Evolutionary conservation across 441 rosid species (phyloP).

Genomic region (Euphorbia schlechtendalii): DNA sequence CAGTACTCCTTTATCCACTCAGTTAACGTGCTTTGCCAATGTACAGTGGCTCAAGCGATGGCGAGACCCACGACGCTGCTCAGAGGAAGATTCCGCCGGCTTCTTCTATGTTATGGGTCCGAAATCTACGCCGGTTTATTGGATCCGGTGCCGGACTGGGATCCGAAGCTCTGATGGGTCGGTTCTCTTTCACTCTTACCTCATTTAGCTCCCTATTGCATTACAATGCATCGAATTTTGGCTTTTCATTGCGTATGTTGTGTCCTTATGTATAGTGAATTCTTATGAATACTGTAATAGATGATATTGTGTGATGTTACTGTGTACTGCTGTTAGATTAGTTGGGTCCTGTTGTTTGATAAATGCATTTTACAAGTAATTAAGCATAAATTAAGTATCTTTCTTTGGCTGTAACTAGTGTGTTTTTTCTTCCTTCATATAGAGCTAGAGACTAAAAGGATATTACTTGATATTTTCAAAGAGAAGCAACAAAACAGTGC

Average conservation of each 20-base stretch:
- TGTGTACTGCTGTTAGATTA: neutral
- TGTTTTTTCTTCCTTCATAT: conserved; percentile 15
- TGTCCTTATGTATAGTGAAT: too few relatives aligned
- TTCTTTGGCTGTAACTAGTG: neutral
- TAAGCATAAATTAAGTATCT: neutral
- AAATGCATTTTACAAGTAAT: neutral
- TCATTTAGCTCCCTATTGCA: neutral
- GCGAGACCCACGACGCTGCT: conserved; percentile 76
- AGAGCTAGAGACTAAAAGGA: conserved; percentile 99
- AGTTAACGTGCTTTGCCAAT: conserved; percentile 23
- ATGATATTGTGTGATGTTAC: neutral
- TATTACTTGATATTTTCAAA: conserved; percentile 91
- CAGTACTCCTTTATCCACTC: conserved; percentile 12
- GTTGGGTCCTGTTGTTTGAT: neutral
- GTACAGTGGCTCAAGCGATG: conserved; percentile 96
- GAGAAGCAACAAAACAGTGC: conserved; percentile 92
- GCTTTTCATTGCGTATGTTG: neutral
- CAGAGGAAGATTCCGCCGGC: conserved; percentile 93
- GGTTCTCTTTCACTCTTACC: conserved; percentile 15
- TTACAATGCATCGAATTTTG: neutral
- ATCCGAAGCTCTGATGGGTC: conserved; percentile 98
- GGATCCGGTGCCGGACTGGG: conserved; percentile 97
- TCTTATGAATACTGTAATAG: too few relatives aligned
- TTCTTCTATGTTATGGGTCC: conserved; percentile 91
- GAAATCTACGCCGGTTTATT: conserved; percentile 80